Conservation (phyloP, 306 rosid species). For the Lupinus albus region DNA sequence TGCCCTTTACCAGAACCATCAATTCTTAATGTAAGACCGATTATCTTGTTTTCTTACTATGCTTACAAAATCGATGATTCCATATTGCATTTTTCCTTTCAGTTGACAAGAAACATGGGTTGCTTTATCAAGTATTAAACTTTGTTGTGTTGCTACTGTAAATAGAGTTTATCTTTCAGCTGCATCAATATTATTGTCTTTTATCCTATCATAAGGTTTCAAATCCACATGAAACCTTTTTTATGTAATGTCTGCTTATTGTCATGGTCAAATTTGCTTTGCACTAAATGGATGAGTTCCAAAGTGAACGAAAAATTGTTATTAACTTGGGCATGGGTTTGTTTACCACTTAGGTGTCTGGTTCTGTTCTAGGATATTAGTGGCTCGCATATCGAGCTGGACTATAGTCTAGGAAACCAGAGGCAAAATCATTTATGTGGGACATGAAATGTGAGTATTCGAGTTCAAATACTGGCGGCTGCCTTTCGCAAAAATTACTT, state of each 20-base stretch:
- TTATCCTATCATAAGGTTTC: not conserved
- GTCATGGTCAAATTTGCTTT: not conserved
- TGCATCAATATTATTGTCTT: no score
- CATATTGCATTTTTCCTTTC: not conserved
- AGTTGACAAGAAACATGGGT: not conserved
- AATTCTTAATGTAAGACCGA: constrained; percentile 75
- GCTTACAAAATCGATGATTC: constrained; percentile 8
- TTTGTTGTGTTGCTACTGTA: not conserved
- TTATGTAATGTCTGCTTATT: constrained; percentile 9
- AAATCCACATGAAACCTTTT: not conserved
- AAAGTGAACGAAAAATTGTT: not conserved
- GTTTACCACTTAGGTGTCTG: no score
- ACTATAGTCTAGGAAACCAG: no score
- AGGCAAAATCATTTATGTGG: no score
- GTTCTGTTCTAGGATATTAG: no score
- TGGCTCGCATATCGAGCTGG: no score
- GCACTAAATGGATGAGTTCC: not conserved
- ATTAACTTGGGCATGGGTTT: not conserved
- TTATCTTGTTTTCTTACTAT: constrained; percentile 22
- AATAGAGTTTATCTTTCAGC: no score
- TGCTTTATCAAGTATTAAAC: not conserved
- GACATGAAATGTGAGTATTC: no score
- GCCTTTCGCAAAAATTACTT: no score
- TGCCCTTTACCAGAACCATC: constrained; percentile 95
- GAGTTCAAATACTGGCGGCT: no score